Evolutionary conservation across 371 early-diverging fungal genomes (phyloP).

Genomic region (Mortierella sp.): DNA sequence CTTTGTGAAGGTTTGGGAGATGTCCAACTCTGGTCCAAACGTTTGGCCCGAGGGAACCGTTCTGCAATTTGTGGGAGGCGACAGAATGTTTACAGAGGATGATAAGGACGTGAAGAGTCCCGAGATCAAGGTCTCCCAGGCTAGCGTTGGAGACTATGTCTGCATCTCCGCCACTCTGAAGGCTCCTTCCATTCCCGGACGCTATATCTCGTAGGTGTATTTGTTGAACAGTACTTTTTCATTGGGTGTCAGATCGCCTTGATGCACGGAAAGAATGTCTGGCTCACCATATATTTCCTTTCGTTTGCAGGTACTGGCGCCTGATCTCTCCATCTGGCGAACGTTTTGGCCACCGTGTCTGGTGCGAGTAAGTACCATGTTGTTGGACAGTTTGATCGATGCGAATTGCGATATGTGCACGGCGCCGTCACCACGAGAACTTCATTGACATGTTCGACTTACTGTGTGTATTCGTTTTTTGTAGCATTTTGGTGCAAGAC

Average conservation of each 20-base stretch:
- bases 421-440: neutral
- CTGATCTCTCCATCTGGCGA: slow-evolving; percentile 70
- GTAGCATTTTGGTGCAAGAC: slow-evolving; percentile 19
- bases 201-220: slow-evolving; percentile 63
- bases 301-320: slow-evolving; percentile 65
- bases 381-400: neutral
- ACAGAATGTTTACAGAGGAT: slow-evolving; percentile 58
- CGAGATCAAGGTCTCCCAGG: slow-evolving; percentile 61
- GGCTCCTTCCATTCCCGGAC: slow-evolving; percentile 72
- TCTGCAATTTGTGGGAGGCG: slow-evolving; percentile 71
- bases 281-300: neutral
- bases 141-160: slow-evolving; percentile 64
- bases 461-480: neutral
- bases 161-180: slow-evolving; percentile 71
- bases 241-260: too few species aligned
- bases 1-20: slow-evolving; percentile 79
- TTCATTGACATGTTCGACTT: neutral
- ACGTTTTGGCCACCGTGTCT: slow-evolving; percentile 76
- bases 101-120: slow-evolving; percentile 34
- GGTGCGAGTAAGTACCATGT: slow-evolving; percentile 66
- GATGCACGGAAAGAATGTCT: neutral
- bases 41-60: slow-evolving; percentile 77
- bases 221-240: neutral
- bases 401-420: neutral
- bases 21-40: slow-evolving; percentile 70